Evolutionary conservation across 495 filamentous ascomycete species (phyloP).

Genomic region (Trypethelium eluteriae): DNA sequence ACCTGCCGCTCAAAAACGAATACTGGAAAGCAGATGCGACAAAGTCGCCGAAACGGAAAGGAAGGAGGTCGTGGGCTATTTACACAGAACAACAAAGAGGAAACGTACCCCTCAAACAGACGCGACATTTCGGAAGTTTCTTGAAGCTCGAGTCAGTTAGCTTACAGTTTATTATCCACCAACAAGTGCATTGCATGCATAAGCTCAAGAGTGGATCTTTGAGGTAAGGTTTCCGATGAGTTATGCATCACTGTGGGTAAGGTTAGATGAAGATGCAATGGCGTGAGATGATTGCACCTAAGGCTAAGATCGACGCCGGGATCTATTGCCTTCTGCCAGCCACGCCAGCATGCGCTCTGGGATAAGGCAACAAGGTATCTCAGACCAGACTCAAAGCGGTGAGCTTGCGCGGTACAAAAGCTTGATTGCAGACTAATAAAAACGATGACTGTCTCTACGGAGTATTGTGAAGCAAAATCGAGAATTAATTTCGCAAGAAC

Average conservation of each 20-base stretch:
- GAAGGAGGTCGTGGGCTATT: background rate
- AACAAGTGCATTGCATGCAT: background rate
- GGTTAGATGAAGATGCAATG: no score
- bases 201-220: background rate
- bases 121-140: background rate
- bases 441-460: no score
- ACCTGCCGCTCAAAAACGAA: background rate
- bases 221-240: background rate
- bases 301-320: background rate
- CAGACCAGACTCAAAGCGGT: no score
- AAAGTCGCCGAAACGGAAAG: background rate
- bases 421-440: no score
- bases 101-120: background rate
- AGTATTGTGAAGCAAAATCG: no score
- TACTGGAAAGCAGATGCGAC: background rate
- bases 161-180: background rate
- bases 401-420: no score
- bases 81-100: slow-evolving; percentile 5
- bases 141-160: background rate
- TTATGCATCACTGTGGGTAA: background rate
- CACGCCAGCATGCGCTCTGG: no score
- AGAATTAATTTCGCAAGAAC: no score
- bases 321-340: no score
- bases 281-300: no score
- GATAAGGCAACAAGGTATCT: no score